Conservation (phyloP, 345 rosid species). For the Citrus medica region DNA sequence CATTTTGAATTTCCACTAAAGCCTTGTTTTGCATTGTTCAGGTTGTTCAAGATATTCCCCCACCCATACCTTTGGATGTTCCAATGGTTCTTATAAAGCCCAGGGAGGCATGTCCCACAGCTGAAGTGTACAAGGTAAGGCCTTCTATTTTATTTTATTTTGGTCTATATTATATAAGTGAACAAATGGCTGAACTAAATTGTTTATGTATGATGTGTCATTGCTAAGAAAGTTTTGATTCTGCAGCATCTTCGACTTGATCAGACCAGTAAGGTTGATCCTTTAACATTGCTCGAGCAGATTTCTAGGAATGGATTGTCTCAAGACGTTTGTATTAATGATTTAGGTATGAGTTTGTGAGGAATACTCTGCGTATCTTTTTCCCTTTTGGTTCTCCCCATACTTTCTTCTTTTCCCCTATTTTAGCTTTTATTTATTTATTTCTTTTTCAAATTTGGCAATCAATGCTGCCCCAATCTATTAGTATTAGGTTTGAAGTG, state of each 20-base stretch:
- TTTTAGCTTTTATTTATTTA: not conserved
- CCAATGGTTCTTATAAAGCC: slow-evolving; percentile 94
- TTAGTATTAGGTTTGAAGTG: not conserved
- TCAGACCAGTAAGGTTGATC: slow-evolving; percentile 67
- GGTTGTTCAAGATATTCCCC: slow-evolving; percentile 82
- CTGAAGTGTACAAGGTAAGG: slow-evolving; percentile 88
- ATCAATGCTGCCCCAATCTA: not conserved
- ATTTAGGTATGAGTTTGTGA: slow-evolving; percentile 59
- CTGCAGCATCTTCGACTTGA: slow-evolving; percentile 67
- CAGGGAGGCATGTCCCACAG: slow-evolving; percentile 83
- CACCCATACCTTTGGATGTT: slow-evolving; percentile 64
- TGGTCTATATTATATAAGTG: not conserved
- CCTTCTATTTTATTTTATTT: not conserved
- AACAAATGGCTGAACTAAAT: not conserved
- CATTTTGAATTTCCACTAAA: slow-evolving; percentile 13
- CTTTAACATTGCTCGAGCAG: slow-evolving; percentile 67
- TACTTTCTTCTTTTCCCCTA: too few relatives aligned
- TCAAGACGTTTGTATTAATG: slow-evolving; percentile 84
- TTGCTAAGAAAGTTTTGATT: slow-evolving; percentile 11
- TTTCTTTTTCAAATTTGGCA: not conserved
- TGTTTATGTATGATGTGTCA: slow-evolving; percentile 3
- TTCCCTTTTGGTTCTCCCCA: not conserved
- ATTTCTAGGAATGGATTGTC: slow-evolving; percentile 70
- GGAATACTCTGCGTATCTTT: slow-evolving; percentile 7
- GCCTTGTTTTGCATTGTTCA: slow-evolving; percentile 24